Evolutionary conservation across 768 basidiomycete species (phyloP), one percentile per base, ranked within the genome.

Genomic region (Antrodiella citrinella): DNA sequence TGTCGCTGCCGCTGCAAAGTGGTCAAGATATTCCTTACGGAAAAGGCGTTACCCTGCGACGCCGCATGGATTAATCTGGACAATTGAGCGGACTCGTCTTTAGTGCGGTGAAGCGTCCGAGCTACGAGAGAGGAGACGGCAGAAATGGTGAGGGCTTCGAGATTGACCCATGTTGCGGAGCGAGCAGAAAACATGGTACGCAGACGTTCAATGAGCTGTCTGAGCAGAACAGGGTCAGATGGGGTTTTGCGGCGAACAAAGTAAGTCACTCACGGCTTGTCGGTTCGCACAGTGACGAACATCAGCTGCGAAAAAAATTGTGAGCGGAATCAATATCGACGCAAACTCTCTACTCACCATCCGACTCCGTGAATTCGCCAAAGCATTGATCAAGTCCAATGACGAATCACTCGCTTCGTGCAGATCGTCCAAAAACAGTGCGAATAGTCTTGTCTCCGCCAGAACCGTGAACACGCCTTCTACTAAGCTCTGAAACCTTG

Each of bases 341-440:
- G 11, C n/a, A 18, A 22, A 39, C n/a, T 18, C 20, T 7, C 2
- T 11, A 45, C 70, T 44, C 60, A 82, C 82, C 75, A 86, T 80
- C 3, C 80, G 76, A 53, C 78, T 81, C 49, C 77, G 72, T 1
- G 83, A 81, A 56, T 82, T 82, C 4, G 81, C 66, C 39, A 88
- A 65, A 0, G 84, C 78, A 2, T 74, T 75, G 20, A 88, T 71
- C 26, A 88, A 71, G 58, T 84, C 82, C 49, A 88, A 59, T 2
- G 84, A 86, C 77, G 82, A 82, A 52, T 81, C 77, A 60, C 86
- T 81, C 7, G 86, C 84, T 57, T 84, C 84, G 52, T 88, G 86
- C 13, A 86, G 64, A 62, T 86, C 84, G 59, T 86, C 84, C 41
- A 86, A 68, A 57, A 86, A 85, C 46, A 88, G 64, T 0, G 84